phyloP scores from a whole-genome alignment of 768 basidiomycete species.

The Rhizopogon vulgaris region DNA sequence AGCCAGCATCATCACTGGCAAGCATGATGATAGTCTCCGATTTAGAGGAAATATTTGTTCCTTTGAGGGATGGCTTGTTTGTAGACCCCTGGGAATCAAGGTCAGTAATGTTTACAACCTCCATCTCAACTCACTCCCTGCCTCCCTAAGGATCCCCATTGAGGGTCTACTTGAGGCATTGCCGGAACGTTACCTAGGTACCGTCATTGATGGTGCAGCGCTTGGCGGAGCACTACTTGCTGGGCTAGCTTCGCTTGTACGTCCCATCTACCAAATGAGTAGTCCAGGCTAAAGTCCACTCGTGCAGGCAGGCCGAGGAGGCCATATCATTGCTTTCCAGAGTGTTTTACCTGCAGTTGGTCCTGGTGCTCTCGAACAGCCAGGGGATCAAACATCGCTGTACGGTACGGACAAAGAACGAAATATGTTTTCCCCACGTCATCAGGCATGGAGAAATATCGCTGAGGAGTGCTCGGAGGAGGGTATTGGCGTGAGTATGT shows the following conservation, averaged over 20 bases:
- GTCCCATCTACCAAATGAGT: conserved; percentile 20
- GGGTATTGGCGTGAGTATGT: conserved; percentile 87
- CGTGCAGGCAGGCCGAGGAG: conserved; percentile 58
- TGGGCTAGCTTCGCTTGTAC: conserved; percentile 65
- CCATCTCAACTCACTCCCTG: neutral
- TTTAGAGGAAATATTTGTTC: conserved; percentile 88
- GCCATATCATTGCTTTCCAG: conserved; percentile 71
- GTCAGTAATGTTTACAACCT: conserved; percentile 34
- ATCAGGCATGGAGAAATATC: conserved; percentile 70
- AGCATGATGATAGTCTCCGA: conserved; percentile 81
- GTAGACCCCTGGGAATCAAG: conserved; percentile 67
- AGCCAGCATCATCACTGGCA: conserved; percentile 40
- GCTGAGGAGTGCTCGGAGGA: conserved; percentile 86
- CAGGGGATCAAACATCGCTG: conserved; percentile 54
- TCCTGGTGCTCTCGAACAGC: conserved; percentile 56
- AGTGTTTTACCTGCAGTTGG: conserved; percentile 66
- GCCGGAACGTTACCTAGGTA: conserved; percentile 53
- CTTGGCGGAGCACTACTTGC: conserved; percentile 75
- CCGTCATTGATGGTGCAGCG: conserved; percentile 48
- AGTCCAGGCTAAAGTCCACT: conserved; percentile 5
- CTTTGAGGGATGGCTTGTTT: conserved; percentile 66
- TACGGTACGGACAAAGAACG: conserved; percentile 87
- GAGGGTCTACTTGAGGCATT: conserved; percentile 62
- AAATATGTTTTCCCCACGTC: conserved; percentile 72
- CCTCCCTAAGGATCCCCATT: conserved; percentile 45